Conservation (phyloP, 768 basidiomycete species). For the Leccinum aurantiacum region DNA sequence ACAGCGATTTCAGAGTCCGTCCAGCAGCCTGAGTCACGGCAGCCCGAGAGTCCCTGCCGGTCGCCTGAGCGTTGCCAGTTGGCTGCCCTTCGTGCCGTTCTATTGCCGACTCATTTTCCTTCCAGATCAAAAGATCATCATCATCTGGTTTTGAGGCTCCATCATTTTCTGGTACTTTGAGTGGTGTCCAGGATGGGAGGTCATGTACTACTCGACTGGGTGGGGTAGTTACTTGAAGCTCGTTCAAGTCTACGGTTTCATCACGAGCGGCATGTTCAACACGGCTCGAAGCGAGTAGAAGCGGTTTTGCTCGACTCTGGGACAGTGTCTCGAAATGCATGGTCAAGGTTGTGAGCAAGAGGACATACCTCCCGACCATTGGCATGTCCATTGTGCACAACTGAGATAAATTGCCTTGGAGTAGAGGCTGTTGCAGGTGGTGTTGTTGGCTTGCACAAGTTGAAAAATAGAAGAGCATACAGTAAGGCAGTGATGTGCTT, state of each 20-base stretch:
- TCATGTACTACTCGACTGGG: conserved; percentile 10
- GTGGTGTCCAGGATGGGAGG: conserved; percentile 16
- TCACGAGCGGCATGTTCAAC: conserved; percentile 1
- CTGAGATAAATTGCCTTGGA: conserved; percentile 15
- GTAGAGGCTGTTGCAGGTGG: conserved; percentile 11
- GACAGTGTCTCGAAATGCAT: conserved; percentile 12
- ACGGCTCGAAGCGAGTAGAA: not conserved
- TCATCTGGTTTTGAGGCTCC: conserved; percentile 9
- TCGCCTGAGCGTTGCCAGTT: not conserved
- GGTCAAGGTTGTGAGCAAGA: conserved; percentile 2
- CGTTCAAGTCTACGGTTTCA: not conserved
- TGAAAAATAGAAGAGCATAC: conserved; percentile 9
- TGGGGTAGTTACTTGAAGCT: not conserved
- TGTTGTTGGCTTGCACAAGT: not conserved
- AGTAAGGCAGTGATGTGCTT: conserved; percentile 7
- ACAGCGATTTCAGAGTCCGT: not conserved
- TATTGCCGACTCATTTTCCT: not conserved
- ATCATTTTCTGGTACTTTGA: not conserved
- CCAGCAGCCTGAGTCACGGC: not conserved
- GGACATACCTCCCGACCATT: conserved; percentile 14
- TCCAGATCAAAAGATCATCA: conserved; percentile 8
- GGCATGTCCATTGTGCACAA: conserved; percentile 2
- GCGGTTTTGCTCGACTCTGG: conserved; percentile 7
- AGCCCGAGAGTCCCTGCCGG: not conserved
- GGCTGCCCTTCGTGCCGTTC: not conserved